phyloP scores from a whole-genome alignment of 1,284 basidiomycete genomes.

The Sanghuangporus sanghuang region DNA sequence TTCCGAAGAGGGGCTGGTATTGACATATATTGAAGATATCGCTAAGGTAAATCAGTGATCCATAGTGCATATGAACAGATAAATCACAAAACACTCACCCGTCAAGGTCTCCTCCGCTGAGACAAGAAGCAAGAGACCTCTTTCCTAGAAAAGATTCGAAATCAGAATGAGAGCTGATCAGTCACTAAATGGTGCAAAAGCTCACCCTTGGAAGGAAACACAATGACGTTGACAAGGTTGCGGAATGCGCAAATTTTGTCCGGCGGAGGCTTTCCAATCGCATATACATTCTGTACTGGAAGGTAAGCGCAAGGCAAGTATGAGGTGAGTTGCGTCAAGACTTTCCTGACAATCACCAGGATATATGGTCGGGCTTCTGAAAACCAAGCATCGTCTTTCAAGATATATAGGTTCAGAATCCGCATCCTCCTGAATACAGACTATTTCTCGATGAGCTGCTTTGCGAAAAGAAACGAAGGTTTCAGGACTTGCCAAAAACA shows the following conservation, averaged over 20 bases:
- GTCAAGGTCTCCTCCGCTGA: conserved; percentile 73
- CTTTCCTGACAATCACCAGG: conserved; percentile 57
- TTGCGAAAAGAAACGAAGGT: not conserved
- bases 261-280: conserved; percentile 64
- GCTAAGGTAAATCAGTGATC: conserved; percentile 27
- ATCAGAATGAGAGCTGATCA: not conserved
- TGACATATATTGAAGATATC: conserved; percentile 51
- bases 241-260: conserved; percentile 53
- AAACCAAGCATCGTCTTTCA: conserved; percentile 53
- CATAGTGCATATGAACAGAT: conserved; percentile 1
- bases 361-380: conserved; percentile 63
- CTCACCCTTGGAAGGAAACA: conserved; percentile 62
- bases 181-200: not conserved
- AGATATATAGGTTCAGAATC: conserved; percentile 46
- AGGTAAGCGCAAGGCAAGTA: not conserved
- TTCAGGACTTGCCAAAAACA: conserved; percentile 50
- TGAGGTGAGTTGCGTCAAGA: not conserved
- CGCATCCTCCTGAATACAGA: conserved; percentile 46
- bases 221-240: conserved; percentile 65
- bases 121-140: conserved; percentile 59
- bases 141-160: conserved; percentile 34
- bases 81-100: conserved; percentile 39
- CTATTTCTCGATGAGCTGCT: conserved; percentile 27
- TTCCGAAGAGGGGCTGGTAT: conserved; percentile 14
- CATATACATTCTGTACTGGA: conserved; percentile 62